Evolutionary conservation across 139 green algal genomes (phyloP).

Genomic region (Edaphochlamys debaryana): DNA sequence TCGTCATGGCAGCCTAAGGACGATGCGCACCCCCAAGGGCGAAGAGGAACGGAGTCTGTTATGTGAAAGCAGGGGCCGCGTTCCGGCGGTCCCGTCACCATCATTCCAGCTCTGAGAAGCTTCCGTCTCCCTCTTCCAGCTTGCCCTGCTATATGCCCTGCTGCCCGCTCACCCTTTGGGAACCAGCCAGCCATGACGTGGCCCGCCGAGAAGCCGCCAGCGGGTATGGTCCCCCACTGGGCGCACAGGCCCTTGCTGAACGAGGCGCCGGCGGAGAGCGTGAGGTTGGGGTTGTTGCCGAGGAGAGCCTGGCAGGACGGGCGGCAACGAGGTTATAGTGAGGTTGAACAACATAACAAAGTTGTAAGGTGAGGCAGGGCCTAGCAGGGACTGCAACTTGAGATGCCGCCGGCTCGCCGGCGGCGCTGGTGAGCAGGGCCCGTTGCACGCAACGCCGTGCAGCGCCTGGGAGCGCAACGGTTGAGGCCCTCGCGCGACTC

Average conservation of each 20-base stretch:
- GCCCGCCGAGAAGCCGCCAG: background rate
- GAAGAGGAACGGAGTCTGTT: too few relatives aligned
- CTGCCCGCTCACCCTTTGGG: background rate
- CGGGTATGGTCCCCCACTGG: constrained; percentile 22
- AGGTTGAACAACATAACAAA: background rate
- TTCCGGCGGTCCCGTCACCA: background rate
- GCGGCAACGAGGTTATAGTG: background rate
- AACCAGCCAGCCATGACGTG: constrained; percentile 1
- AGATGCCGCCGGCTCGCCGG: too few relatives aligned
- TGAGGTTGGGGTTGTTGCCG: constrained; percentile 6
- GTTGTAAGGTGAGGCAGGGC: background rate
- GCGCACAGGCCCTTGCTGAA: constrained; percentile 20
- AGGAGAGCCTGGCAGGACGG: background rate
- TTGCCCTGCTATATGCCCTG: background rate
- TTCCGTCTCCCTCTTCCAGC: background rate
- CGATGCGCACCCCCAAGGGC: too few relatives aligned
- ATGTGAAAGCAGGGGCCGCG: too few relatives aligned
- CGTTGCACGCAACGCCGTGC: too few relatives aligned
- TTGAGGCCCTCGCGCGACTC: too few relatives aligned
- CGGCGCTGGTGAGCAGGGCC: too few relatives aligned
- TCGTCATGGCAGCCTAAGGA: background rate
- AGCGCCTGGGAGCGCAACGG: too few relatives aligned
- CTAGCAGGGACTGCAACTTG: too few relatives aligned
- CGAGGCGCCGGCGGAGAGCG: background rate
- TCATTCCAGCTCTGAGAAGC: background rate